These are phyloP conservation scores for Coemansia reversa DNA, from an alignment of 192 early-diverging fungal genomes.

Conservation along the genomic window DNA sequence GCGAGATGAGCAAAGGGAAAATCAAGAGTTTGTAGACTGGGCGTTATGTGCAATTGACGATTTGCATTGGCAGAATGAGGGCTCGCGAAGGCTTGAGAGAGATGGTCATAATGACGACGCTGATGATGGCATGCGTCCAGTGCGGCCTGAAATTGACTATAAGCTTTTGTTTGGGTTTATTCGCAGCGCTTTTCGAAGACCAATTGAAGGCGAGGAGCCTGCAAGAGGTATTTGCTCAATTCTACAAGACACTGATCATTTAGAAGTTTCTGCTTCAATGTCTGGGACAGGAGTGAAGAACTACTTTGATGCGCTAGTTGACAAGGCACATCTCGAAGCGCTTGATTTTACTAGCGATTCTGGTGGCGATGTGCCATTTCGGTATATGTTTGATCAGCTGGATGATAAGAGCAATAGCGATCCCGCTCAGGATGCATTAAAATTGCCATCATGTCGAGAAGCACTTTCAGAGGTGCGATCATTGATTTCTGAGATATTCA, in stretches of 20 bases:
- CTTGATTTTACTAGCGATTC: neutral
- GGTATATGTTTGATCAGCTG: conserved; percentile 29
- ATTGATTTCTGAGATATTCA: conserved; percentile 16
- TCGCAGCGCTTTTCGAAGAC: conserved; percentile 26
- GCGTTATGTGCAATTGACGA: conserved; percentile 37
- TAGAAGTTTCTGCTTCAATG: neutral
- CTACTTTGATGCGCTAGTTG: conserved; percentile 27
- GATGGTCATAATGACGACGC: conserved; percentile 2
- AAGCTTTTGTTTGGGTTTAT: conserved; percentile 32
- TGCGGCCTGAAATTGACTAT: conserved; percentile 38
- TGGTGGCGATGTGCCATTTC: conserved; percentile 1
- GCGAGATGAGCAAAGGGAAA: conserved; percentile 37
- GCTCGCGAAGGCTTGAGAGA: conserved; percentile 20
- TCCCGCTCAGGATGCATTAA: neutral
- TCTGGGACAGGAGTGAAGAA: neutral
- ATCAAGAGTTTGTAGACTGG: conserved; percentile 49
- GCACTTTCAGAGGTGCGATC: conserved; percentile 14
- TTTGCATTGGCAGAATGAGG: conserved; percentile 46
- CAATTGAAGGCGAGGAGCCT: neutral
- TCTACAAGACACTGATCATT: neutral
- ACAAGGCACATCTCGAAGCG: neutral
- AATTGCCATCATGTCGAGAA: conserved; percentile 17
- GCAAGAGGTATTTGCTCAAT: neutral
- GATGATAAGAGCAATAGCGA: neutral
- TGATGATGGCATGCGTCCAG: conserved; percentile 37